A percentile compares a stretch with the other conserved stretches of the same genome.
These are phyloP conservation scores for Pisolithus microcarpus DNA, from an alignment of 768 basidiomycete species.

Conservation along the genomic window DNA sequence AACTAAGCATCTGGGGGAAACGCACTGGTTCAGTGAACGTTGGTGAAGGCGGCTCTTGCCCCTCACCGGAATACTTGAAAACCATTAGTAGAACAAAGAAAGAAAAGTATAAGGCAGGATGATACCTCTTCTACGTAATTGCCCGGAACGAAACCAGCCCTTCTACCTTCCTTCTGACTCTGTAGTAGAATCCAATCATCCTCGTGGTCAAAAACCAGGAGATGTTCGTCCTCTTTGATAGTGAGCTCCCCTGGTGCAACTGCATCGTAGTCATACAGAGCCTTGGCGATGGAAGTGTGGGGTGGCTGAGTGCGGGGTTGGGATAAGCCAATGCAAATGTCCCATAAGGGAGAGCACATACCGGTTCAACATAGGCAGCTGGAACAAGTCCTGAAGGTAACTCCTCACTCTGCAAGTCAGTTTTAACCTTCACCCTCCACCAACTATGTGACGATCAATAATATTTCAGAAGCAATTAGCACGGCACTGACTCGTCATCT, in stretches of 20 bases:
- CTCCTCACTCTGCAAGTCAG: slow-evolving; percentile 60
- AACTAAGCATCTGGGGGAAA: no score
- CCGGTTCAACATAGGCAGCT: slow-evolving; percentile 81
- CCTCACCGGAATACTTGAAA: slow-evolving; percentile 31
- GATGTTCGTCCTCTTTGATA: no score
- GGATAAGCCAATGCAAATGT: not conserved
- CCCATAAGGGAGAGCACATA: slow-evolving; percentile 27
- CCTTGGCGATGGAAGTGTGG: slow-evolving; percentile 65
- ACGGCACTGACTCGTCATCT: slow-evolving; percentile 80
- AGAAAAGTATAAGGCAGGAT: not conserved
- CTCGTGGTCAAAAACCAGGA: no score
- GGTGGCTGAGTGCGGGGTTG: slow-evolving; percentile 45
- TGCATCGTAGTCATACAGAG: slow-evolving; percentile 82
- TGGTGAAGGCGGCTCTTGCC: slow-evolving; percentile 20
- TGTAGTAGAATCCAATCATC: slow-evolving; percentile 92
- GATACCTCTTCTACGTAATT: slow-evolving; percentile 74
- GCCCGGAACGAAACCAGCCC: slow-evolving; percentile 85
- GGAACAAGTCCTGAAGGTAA: slow-evolving; percentile 70
- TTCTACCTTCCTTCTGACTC: slow-evolving; percentile 58
- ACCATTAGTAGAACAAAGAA: not conserved
- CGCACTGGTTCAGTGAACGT: slow-evolving; percentile 48
- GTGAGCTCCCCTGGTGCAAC: no score
- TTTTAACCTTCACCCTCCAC: no score
- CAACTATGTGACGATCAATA: no score
- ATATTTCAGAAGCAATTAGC: no score